Base-by-base conservation (phyloP, 2,329 filamentous ascomycete species). In the Fusarium sp. region DNA sequence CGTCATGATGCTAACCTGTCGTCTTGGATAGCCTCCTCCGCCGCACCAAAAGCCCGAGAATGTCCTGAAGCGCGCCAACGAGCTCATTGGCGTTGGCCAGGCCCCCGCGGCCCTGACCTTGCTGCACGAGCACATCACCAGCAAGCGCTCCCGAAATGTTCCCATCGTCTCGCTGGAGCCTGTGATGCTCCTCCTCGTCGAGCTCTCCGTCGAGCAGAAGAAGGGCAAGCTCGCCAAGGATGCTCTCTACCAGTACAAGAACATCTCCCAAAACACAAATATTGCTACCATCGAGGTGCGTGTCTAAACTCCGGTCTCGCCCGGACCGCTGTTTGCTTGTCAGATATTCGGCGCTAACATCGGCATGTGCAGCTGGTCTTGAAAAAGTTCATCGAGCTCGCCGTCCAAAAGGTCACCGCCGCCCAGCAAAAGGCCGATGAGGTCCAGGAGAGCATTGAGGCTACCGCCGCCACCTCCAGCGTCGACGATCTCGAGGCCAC, bases 201-300 rank as follows among this genome's bases (percentile, higher is more conserved):
- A 98, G 86, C 91, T 98, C 69, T 98, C 94, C 78, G 97, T 99
- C 81, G 96, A 98, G 82, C 92, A 98, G 81, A 95, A 97, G 87
- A 99, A 98, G 87, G 97, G 97, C 80, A 99, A 99, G 86, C 90
- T 97, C 71, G 97, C 96, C 84, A 99, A 99, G 90, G 97, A 99
- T 87, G 97, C 97, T 72, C 90, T 99, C 58, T 99, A 98, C 85
- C 97, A 98, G 85, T 99, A 99, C 91, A 99, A 99, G 90, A 99
- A 99, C 85, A 98, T 98, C 78, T 96, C 95, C 65, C 97, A 99
- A 85, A 99, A 99, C 87, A 98, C 96, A 79, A 98, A 98, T 83
- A 95, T 99, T 77, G 95, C 92, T 79, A 99, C 97, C 72, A 99
- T 99, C 83, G 97, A 98, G 91, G 93, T 95, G 86, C 50, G 83